phyloP scores from a whole-genome alignment of 345 rosid genomes.

The Murraya paniculata region DNA sequence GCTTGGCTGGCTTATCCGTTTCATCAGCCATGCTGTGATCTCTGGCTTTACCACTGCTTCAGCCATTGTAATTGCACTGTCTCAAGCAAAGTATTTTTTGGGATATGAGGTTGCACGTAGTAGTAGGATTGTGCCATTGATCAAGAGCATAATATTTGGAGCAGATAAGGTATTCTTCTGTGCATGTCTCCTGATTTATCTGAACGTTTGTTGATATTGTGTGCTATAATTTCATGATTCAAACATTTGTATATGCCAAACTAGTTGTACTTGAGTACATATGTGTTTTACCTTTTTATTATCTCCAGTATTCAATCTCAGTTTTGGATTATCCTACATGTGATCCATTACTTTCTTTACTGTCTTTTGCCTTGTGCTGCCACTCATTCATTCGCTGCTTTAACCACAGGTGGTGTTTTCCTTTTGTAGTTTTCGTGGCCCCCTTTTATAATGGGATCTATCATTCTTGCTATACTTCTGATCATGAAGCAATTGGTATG shows the following conservation, averaged over 20 bases:
- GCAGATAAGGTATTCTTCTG: conserved; percentile 59
- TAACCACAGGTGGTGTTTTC: conserved; percentile 60
- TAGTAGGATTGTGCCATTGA: conserved; percentile 85
- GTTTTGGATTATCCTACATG: background rate
- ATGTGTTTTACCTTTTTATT: conserved; percentile 2
- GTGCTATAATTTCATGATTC: conserved; percentile 4
- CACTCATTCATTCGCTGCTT: conserved; percentile 37
- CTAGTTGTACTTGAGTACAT: background rate
- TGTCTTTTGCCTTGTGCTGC: conserved; percentile 23
- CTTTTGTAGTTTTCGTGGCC: conserved; percentile 98
- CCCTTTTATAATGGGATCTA: conserved; percentile 95
- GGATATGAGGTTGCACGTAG: conserved; percentile 80
- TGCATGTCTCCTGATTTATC: conserved; percentile 3
- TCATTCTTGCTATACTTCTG: conserved; percentile 73
- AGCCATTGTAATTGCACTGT: conserved; percentile 90
- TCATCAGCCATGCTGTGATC: conserved; percentile 97
- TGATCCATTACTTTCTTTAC: conserved; percentile 4
- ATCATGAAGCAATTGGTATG: conserved; percentile 92
- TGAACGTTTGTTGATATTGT: background rate
- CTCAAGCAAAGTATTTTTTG: conserved; percentile 93
- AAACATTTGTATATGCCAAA: conserved; percentile 7
- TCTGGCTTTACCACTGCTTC: conserved; percentile 98
- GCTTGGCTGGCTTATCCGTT: conserved; percentile 99
- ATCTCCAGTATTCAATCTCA: background rate
- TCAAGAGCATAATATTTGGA: conserved; percentile 90